Conservation (phyloP, 352 stramenopile species). For the Phytophthora niederhauseri region DNA sequence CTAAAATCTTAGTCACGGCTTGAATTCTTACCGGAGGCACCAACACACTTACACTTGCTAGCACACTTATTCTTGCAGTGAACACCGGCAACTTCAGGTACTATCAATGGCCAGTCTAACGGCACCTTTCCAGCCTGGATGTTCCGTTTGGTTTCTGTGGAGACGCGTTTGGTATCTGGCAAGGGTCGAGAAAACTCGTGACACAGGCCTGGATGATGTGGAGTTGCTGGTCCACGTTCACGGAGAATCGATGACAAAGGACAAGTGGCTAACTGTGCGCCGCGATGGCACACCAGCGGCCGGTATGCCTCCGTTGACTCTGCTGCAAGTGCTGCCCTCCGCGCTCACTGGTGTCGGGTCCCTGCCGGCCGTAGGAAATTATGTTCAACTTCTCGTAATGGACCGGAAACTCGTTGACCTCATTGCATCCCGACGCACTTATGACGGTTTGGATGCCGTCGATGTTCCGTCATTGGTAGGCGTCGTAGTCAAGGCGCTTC, state of each 20-base stretch:
- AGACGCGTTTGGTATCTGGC: slow-evolving; percentile 55
- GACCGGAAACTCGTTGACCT: slow-evolving; percentile 15
- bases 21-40: not conserved
- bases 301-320: slow-evolving; percentile 30
- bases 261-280: slow-evolving; percentile 52
- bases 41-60: too few relatives aligned
- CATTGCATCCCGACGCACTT: slow-evolving; percentile 10
- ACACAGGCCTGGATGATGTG: slow-evolving; percentile 17
- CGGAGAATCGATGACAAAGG: slow-evolving; percentile 46
- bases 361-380: slow-evolving; percentile 39
- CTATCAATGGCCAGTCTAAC: slow-evolving; percentile 8
- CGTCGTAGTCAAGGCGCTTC: slow-evolving; percentile 45
- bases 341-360: slow-evolving; percentile 42
- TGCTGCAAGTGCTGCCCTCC: slow-evolving; percentile 33
- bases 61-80: not conserved
- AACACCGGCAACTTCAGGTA: not conserved
- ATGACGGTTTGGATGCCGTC: not conserved
- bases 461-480: slow-evolving; percentile 35
- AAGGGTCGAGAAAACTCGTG: slow-evolving; percentile 35
- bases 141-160: slow-evolving; percentile 53
- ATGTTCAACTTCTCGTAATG: slow-evolving; percentile 39
- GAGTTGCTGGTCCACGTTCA: slow-evolving; percentile 47
- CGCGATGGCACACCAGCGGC: slow-evolving; percentile 6
- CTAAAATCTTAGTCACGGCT: not conserved
- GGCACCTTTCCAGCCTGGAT: slow-evolving; percentile 14